phyloP scores from a whole-genome alignment of 495 filamentous ascomycete species.

The Aspergillus nanangensis region DNA sequence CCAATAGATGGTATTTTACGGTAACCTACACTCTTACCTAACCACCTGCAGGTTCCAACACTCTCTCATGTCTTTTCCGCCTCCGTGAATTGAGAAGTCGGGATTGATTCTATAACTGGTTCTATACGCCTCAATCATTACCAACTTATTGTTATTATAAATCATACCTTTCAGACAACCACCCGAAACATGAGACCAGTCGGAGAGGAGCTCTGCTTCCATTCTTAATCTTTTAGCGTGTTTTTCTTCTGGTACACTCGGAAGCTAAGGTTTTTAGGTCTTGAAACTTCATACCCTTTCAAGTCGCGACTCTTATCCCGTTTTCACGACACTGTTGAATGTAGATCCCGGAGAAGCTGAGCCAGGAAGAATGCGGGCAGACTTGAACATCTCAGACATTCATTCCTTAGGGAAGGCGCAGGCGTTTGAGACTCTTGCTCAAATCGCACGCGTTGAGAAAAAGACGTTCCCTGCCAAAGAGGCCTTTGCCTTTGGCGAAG shows the following conservation, averaged over 20 bases:
- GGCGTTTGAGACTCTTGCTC: constrained; percentile 35
- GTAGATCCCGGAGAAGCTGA: constrained; percentile 16
- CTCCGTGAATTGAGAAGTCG: no score
- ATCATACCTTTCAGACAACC: no score
- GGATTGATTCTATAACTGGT: no score
- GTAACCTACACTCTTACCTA: no score
- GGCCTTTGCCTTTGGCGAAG: constrained; percentile 46
- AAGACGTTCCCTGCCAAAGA: constrained; percentile 57
- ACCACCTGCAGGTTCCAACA: no score
- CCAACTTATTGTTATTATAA: no score
- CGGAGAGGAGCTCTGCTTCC: neutral
- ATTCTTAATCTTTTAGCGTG: neutral
- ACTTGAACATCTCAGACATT: constrained; percentile 35
- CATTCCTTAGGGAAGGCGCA: constrained; percentile 37
- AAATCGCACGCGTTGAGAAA: constrained; percentile 48
- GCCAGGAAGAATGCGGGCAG: constrained; percentile 31
- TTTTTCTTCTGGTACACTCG: neutral
- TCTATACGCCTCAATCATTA: no score
- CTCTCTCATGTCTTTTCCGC: no score
- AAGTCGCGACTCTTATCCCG: neutral
- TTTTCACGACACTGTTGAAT: constrained; percentile 10
- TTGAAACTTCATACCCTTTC: neutral
- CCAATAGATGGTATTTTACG: no score
- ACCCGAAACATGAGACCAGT: no score
- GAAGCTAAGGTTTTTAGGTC: no score